A percentile compares a stretch with the other conserved stretches of the same genome.
phyloP scores from a whole-genome alignment of 2,329 filamentous ascomycete species.

The Periconia macrospinosa region DNA sequence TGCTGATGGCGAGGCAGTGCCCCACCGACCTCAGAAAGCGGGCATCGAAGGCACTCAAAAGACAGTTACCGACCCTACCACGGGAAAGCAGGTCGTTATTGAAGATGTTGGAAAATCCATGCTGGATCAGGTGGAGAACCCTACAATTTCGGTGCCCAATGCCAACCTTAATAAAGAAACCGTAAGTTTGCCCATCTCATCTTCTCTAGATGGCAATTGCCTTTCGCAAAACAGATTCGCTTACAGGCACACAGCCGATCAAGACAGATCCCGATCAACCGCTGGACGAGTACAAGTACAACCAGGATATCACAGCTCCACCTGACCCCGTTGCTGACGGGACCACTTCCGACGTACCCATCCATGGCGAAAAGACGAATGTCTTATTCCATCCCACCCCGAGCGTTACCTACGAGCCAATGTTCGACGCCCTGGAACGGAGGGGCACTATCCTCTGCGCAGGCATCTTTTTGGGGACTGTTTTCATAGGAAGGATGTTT shows the following conservation, averaged over 20 bases:
- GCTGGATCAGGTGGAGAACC: slow-evolving; percentile 71
- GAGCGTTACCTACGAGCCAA: slow-evolving; percentile 84
- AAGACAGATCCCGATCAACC: slow-evolving; percentile 72
- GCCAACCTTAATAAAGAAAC: slow-evolving; percentile 79
- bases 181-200: slow-evolving; percentile 38
- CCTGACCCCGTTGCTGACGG: slow-evolving; percentile 82
- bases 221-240: slow-evolving; percentile 9
- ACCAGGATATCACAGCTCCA: slow-evolving; percentile 87
- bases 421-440: slow-evolving; percentile 75
- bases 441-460: slow-evolving; percentile 71
- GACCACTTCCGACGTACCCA: slow-evolving; percentile 89
- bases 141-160: slow-evolving; percentile 82
- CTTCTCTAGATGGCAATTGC: background rate
- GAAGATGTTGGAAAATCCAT: slow-evolving; percentile 75
- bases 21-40: slow-evolving; percentile 52
- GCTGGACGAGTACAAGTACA: slow-evolving; percentile 77
- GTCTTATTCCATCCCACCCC: slow-evolving; percentile 95
- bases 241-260: slow-evolving; percentile 50
- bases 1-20: slow-evolving; percentile 38
- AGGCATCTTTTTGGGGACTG: slow-evolving; percentile 71
- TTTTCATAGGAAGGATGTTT: slow-evolving; percentile 77
- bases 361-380: slow-evolving; percentile 95
- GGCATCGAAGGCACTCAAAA: slow-evolving; percentile 54
- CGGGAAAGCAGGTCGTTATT: slow-evolving; percentile 82
- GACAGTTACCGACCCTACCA: slow-evolving; percentile 81